phyloP scores from a whole-genome alignment of 176 grass and related monocot genomes.

The Eragrostis nindensis region DNA sequence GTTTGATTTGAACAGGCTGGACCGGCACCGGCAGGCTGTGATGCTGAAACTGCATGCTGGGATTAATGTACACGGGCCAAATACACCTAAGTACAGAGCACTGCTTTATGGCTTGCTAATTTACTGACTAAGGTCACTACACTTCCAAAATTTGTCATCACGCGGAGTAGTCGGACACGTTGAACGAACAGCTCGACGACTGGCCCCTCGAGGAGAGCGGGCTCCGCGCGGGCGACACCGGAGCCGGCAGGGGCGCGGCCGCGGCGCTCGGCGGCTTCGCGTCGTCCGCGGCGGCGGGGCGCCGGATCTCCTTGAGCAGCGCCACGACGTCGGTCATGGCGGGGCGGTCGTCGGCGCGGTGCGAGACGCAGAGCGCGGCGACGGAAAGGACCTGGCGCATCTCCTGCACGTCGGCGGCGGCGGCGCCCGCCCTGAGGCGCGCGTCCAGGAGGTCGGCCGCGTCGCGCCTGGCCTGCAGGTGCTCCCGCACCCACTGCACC shows the following conservation, averaged over 20 bases:
- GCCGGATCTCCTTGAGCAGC: conserved; percentile 75
- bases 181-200: conserved; percentile 79
- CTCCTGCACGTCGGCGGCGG: conserved; percentile 66
- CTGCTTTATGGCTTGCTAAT: conserved; percentile 5
- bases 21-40: background rate
- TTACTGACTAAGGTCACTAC: conserved; percentile 20
- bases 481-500: conserved; percentile 84
- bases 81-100: conserved; percentile 44
- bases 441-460: conserved; percentile 68
- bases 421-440: conserved; percentile 45
- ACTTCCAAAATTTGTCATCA: conserved; percentile 43
- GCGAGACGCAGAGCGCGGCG: conserved; percentile 62
- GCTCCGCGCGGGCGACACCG: conserved; percentile 36
- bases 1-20: background rate
- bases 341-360: conserved; percentile 69
- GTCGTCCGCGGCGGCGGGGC: conserved; percentile 45
- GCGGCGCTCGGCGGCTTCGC: conserved; percentile 12
- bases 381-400: conserved; percentile 83
- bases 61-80: conserved; percentile 45
- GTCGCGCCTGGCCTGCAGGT: conserved; percentile 61
- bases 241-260: background rate
- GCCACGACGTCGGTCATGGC: conserved; percentile 86
- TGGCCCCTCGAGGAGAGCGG: conserved; percentile 32
- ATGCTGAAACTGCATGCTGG: background rate
- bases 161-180: conserved; percentile 72